A percentile compares a stretch with the other conserved stretches of the same genome.
These are phyloP conservation scores for Pisolithus albus DNA, from an alignment of 768 basidiomycete species.

Conservation along the genomic window DNA sequence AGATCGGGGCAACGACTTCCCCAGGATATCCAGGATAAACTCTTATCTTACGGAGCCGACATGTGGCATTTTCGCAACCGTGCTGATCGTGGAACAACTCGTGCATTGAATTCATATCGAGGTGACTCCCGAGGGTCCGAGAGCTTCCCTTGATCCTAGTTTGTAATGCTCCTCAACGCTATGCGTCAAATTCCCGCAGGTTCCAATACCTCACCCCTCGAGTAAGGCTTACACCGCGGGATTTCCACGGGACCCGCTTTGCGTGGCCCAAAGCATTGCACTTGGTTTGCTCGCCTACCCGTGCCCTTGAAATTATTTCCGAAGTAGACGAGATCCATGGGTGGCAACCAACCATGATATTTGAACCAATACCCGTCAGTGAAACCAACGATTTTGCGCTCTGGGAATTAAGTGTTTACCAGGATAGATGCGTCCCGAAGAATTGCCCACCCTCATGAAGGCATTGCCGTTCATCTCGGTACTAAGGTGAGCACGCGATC, in stretches of 20 bases:
- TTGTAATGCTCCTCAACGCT: conserved; percentile 3
- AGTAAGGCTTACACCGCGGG: conserved; percentile 62
- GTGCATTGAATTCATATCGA: conserved; percentile 65
- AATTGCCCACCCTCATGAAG: conserved; percentile 58
- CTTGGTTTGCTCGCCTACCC: conserved; percentile 77
- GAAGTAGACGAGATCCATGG: conserved; percentile 47
- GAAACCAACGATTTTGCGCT: background rate
- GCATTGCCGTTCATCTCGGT: conserved; percentile 57
- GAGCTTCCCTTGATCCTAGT: conserved; percentile 5
- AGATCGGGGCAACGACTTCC: conserved; percentile 76
- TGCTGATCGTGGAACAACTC: conserved; percentile 50
- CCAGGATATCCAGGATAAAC: conserved; percentile 40
- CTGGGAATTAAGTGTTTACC: conserved; percentile 6
- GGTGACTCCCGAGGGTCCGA: conserved; percentile 66
- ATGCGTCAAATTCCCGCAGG: conserved; percentile 31
- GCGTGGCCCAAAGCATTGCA: conserved; percentile 53
- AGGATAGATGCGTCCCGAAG: conserved; percentile 77
- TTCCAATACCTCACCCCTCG: conserved; percentile 75
- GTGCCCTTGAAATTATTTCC: conserved; percentile 59
- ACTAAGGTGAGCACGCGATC: conserved; percentile 46
- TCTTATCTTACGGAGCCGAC: conserved; percentile 57
- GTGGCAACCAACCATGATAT: conserved; percentile 68
- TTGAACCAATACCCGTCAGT: conserved; percentile 82
- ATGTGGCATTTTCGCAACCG: conserved; percentile 77
- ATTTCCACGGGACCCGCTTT: conserved; percentile 52